Percentiles rank a stretch among this genome's conserved stretches.
phyloP scores from a whole-genome alignment of 352 stramenopile genomes.

The Phytophthora kernoviae region DNA sequence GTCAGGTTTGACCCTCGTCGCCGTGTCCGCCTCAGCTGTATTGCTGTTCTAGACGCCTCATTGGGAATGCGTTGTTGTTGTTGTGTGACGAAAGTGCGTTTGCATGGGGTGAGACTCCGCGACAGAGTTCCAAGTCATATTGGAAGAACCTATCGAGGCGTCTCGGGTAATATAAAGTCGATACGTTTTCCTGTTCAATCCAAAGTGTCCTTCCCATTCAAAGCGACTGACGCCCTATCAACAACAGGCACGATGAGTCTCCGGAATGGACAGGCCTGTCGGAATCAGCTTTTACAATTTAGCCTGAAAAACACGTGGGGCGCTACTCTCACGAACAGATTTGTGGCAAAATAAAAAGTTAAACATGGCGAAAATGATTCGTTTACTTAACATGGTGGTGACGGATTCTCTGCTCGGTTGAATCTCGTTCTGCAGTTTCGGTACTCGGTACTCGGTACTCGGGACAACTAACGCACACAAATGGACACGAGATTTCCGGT shows the following conservation, averaged over 20 bases:
- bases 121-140: constrained; percentile 9
- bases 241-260: too few species aligned
- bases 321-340: too few species aligned
- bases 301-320: too few species aligned
- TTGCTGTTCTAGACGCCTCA: constrained; percentile 30
- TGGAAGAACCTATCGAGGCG: constrained; percentile 1
- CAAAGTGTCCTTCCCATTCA: not conserved
- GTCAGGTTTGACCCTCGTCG: constrained; percentile 12
- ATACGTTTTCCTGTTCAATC: constrained; percentile 11
- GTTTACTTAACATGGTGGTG: constrained; percentile 21
- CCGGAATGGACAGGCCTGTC: too few species aligned
- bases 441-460: constrained; percentile 13
- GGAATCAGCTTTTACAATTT: too few species aligned
- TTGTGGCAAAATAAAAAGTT: constrained; percentile 1
- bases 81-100: constrained; percentile 23
- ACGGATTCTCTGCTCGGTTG: constrained; percentile 18
- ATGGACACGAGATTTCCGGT: constrained; percentile 22
- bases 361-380: constrained; percentile 32
- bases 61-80: constrained; percentile 13
- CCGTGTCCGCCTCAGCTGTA: constrained; percentile 16
- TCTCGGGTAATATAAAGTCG: constrained; percentile 26
- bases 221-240: too few species aligned
- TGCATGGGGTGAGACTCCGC: constrained; percentile 17
- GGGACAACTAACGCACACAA: constrained; percentile 35
- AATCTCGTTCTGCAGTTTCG: constrained; percentile 23